These are phyloP conservation scores for Magnolia sinica DNA, from an alignment of 164 flowering plant species.

Conservation along the genomic window DNA sequence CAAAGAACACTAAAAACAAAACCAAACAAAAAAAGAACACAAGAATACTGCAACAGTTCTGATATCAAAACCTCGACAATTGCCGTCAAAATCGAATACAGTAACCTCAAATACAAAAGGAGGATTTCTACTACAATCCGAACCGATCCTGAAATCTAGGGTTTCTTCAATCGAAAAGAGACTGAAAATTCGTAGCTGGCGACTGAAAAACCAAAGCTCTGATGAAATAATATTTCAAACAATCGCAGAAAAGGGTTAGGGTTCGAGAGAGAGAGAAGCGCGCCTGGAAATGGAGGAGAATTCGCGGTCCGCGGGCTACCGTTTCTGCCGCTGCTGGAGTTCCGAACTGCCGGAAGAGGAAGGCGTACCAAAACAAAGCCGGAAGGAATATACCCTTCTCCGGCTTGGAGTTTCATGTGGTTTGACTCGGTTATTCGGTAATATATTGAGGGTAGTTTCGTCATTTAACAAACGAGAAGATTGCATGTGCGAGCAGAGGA, in stretches of 20 bases:
- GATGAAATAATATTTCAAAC: too few species aligned
- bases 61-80: too few species aligned
- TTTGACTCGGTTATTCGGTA: too few species aligned
- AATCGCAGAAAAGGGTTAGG: background rate
- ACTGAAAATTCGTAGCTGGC: too few species aligned
- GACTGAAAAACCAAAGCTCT: too few species aligned
- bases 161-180: background rate
- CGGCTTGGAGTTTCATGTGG: background rate
- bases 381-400: background rate
- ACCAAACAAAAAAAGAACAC: too few species aligned
- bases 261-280: background rate
- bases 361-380: background rate
- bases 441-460: background rate
- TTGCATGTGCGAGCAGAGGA: too few species aligned
- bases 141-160: background rate
- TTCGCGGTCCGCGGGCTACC: background rate
- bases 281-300: background rate
- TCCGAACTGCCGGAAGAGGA: background rate
- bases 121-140: background rate
- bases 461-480: too few species aligned
- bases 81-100: background rate
- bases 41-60: too few species aligned
- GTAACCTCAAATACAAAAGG: background rate
- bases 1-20: too few species aligned
- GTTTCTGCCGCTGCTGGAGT: background rate